phyloP scores from a whole-genome alignment of 2,329 filamentous ascomycete species.

The Periconia sp. region DNA sequence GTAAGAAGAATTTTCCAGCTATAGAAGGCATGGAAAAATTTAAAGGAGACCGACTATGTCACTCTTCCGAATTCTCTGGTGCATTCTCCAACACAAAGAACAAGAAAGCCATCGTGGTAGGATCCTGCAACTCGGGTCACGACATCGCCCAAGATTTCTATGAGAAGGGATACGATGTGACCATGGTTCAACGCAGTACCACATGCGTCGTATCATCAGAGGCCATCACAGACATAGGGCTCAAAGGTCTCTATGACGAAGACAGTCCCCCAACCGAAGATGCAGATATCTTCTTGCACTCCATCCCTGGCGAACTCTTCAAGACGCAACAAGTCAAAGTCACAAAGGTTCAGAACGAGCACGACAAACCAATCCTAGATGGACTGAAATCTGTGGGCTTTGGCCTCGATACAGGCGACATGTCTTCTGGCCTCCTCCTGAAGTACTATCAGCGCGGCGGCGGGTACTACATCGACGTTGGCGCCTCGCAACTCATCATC shows the following conservation, averaged over 20 bases:
- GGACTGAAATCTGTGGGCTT: constrained; percentile 48
- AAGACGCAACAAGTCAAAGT: constrained; percentile 32
- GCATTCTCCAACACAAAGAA: constrained; percentile 37
- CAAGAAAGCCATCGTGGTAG: constrained; percentile 50
- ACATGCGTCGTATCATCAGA: constrained; percentile 42
- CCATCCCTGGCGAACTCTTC: constrained; percentile 38
- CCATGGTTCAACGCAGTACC: constrained; percentile 49
- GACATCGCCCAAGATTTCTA: constrained; percentile 54
- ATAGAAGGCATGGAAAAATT: constrained; percentile 38
- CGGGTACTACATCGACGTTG: constrained; percentile 54
- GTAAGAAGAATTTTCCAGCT: constrained; percentile 35
- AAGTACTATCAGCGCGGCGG: constrained; percentile 48
- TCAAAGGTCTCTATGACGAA: constrained; percentile 34
- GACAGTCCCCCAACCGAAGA: constrained; percentile 28
- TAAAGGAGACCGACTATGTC: constrained; percentile 39
- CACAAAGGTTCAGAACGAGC: constrained; percentile 28
- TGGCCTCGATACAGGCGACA: constrained; percentile 37
- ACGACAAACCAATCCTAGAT: constrained; percentile 43
- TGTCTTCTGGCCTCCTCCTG: constrained; percentile 34
- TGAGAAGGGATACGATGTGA: constrained; percentile 46
- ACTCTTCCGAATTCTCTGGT: constrained; percentile 34
- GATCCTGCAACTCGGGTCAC: constrained; percentile 53
- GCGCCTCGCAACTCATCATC: constrained; percentile 45
- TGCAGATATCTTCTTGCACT: constrained; percentile 32
- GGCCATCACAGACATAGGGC: constrained; percentile 29